phyloP scores from a whole-genome alignment of 345 rosid genomes.

The Salix exigua region DNA sequence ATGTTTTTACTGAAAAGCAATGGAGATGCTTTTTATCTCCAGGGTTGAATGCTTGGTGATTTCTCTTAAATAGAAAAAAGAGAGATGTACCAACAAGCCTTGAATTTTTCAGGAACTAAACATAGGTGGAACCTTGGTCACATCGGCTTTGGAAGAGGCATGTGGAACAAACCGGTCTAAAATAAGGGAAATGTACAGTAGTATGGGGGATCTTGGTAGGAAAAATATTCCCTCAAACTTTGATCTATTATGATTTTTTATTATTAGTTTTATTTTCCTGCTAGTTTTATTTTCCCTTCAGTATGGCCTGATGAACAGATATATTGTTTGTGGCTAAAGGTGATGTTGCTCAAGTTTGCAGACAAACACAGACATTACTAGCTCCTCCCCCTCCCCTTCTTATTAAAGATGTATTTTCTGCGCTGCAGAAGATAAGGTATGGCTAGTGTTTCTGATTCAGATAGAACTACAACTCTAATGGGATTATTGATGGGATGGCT shows the following conservation, averaged over 20 bases:
- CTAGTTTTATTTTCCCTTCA: background rate
- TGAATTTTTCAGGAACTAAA: conserved; percentile 61
- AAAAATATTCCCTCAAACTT: conserved; percentile 5
- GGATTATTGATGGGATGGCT: conserved; percentile 9
- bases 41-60: background rate
- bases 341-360: conserved; percentile 85
- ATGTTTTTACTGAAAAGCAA: no score
- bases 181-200: conserved; percentile 73
- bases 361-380: conserved; percentile 77
- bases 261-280: background rate
- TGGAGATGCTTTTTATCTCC: conserved; percentile 6
- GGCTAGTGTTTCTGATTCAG: conserved; percentile 2
- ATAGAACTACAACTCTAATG: background rate
- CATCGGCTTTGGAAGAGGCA: conserved; percentile 81
- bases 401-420: conserved; percentile 60
- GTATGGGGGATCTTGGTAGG: conserved; percentile 83
- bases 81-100: conserved; percentile 8
- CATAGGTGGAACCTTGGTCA: conserved; percentile 76
- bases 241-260: background rate
- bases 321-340: conserved; percentile 40
- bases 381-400: conserved; percentile 69
- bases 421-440: conserved; percentile 73
- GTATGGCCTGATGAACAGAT: conserved; percentile 7
- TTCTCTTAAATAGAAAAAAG: background rate
- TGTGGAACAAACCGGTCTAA: conserved; percentile 71